Conservation (phyloP, 1,139 yeast genomes). For the Pichia sp. region DNA sequence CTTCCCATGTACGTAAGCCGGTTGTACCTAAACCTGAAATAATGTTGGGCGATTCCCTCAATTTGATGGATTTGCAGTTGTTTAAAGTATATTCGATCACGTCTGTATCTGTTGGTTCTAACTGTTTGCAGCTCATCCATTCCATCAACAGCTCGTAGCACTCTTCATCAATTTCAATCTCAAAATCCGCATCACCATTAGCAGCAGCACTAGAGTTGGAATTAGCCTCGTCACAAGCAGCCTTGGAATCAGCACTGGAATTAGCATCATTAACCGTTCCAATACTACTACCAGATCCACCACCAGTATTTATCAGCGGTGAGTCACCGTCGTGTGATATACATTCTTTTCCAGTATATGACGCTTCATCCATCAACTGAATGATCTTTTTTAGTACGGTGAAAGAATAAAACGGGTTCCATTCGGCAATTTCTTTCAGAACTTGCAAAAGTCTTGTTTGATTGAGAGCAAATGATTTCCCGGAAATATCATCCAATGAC, state of each 20-base stretch:
- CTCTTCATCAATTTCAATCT: constrained; percentile 33
- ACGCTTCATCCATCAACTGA: constrained; percentile 9
- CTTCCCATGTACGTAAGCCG: constrained; percentile 92
- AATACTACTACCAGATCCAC: no score
- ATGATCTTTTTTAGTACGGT: constrained; percentile 36
- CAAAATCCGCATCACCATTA: constrained; percentile 14
- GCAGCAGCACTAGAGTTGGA: no score
- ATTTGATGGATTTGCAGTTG: constrained; percentile 27
- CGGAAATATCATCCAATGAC: constrained; percentile 1
- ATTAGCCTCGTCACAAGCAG: no score
- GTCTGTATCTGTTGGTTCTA: constrained; percentile 40
- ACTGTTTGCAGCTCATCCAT: constrained; percentile 33
- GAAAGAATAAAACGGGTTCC: constrained; percentile 45
- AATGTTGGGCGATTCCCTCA: constrained; percentile 55
- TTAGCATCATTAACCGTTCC: no score
- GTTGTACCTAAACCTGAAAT: constrained; percentile 76
- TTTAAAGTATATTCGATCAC: constrained; percentile 36
- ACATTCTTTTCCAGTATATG: no score
- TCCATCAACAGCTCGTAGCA: constrained; percentile 44
- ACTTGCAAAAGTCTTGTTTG: constrained; percentile 20
- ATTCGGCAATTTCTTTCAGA: constrained; percentile 19
- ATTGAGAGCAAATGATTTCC: background rate
- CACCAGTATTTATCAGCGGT: no score
- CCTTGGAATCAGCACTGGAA: no score
- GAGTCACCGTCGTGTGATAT: no score